Evolutionary conservation across 2,329 filamentous ascomycete species (phyloP), one percentile per base, ranked within the genome.

Genomic region (Arthrobotrys megalospora): DNA sequence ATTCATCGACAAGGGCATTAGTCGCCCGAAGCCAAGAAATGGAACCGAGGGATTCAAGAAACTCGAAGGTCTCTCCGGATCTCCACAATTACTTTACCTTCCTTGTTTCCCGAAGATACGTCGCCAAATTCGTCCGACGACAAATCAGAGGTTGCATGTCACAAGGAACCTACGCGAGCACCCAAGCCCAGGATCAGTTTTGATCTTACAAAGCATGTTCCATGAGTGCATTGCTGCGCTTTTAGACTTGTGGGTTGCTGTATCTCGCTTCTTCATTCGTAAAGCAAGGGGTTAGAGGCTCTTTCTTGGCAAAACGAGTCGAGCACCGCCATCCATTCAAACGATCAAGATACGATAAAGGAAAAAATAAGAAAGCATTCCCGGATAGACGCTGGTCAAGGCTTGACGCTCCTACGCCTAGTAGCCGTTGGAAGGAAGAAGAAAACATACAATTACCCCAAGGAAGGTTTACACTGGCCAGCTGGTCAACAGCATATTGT

Each of bases 351-450:
- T 32, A 7, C 11, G 48, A 60, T 60, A 60, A 60, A 24, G 14
- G 11, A 60, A 41, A 43, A 43, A 60, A 58, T 38, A 58, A 58
- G 52, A 28, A 60, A 60, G 10, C 34, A 60, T 14, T 28, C 36
- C n/a, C 24, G 4, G 55, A 60, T 43, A 60, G 55, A 43, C 36
- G 55, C 55, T 60, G 36, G 36, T 24, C 12, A 48, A 48, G 45
- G 45, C 45, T 48, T 60, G 19, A 60, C 53, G 53, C 53, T 60
- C 55, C 55, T 43, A 60, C 55, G 55, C 55, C 55, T 60, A 60
- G 34, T 21, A 38, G 55, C 36, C 55, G 34, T 60, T 28, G 19
- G 19, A 32, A 58, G n/a, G 34, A 58, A 58, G 55, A 60, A 60
- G 55, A 60, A 60, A 43, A 43, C 1, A 60, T 58, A n/a, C 11